These are phyloP conservation scores for Dactylis glomerata DNA, from an alignment of 176 grass and related monocot species.

Conservation along the genomic window DNA sequence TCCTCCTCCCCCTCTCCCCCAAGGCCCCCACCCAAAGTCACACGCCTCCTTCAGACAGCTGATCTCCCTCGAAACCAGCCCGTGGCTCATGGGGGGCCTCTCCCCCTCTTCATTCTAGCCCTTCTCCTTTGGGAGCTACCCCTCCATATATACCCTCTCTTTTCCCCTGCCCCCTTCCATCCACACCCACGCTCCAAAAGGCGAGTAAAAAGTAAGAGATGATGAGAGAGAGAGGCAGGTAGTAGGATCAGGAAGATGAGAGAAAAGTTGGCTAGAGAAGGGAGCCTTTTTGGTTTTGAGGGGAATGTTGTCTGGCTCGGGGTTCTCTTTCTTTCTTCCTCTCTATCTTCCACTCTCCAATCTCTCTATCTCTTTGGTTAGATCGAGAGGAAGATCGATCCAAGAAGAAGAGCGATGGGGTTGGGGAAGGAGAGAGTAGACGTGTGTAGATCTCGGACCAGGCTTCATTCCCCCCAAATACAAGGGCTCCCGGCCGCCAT, in stretches of 20 bases:
- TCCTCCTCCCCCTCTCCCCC: neutral
- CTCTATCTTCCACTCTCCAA: neutral
- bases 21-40: neutral
- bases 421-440: neutral
- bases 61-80: constrained; percentile 22
- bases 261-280: constrained; percentile 8
- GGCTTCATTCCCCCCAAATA: constrained; percentile 90
- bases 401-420: neutral
- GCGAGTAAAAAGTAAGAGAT: neutral
- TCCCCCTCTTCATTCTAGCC: neutral
- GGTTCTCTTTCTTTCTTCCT: constrained; percentile 25
- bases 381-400: constrained; percentile 7
- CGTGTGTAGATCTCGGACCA: constrained; percentile 74
- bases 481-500: constrained; percentile 46
- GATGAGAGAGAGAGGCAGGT: neutral
- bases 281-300: constrained; percentile 57
- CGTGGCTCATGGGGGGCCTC: constrained; percentile 24
- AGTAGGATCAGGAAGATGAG: constrained; percentile 20
- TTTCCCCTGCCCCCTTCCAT: neutral
- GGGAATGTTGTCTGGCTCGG: constrained; percentile 79
- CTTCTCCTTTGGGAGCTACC: neutral
- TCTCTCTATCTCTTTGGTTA: neutral
- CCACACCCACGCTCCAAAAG: constrained; percentile 20
- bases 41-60: constrained; percentile 12
- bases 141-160: constrained; percentile 13